Base-by-base conservation (phyloP, 1,284 basidiomycete species). In the Sparassis latifolia region DNA sequence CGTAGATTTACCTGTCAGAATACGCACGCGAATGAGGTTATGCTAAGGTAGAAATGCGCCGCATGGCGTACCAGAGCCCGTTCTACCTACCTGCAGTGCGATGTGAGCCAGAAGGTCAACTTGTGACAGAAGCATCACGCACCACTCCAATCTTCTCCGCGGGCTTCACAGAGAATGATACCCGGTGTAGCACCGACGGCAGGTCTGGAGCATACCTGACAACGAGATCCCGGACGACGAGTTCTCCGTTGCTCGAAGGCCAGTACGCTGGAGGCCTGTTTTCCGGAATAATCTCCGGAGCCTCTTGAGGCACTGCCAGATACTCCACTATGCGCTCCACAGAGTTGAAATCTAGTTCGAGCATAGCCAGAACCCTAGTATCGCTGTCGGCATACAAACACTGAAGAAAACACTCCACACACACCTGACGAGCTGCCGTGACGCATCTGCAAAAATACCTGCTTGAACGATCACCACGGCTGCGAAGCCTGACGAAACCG, bases 251-350 rank as follows among this genome's bases (percentile, higher is more conserved):
- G 49, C 67, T 79, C 0, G 86, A 85, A 2, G 89, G 88, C 88
- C 88, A 91, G 58, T 84, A 86, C 0, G 89, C 88, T 0, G 89
- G 84, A 20, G 84, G 82, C 47, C 79, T 68, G 52, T 61, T 71
- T 41, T 74, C 72, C 28, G 76, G 68, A 41, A 82, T 73, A 42
- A 81, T 67, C 0, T 84, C 76, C n/a, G 88, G 84, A 0, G 88
- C 84, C 67, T 94, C 91, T 63, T 90, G 86, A 3, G 84, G 79
- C 10, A 92, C 75, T 35, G 79, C 74, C 7, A 92, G 74, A 62
- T 92, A 94, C 65, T 93, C 90, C 12, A 84, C 78, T 9, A 93
- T 82, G 52, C 91, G 81, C 65, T 95, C 91, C 4, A 94, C 82
- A 28, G 85, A 82, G 66, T 83, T 84, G 69, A 90, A 88, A 66